These are phyloP conservation scores for Tilletiopsis washingtonensis DNA, from an alignment of 1,284 basidiomycete species.

Conservation along the genomic window DNA sequence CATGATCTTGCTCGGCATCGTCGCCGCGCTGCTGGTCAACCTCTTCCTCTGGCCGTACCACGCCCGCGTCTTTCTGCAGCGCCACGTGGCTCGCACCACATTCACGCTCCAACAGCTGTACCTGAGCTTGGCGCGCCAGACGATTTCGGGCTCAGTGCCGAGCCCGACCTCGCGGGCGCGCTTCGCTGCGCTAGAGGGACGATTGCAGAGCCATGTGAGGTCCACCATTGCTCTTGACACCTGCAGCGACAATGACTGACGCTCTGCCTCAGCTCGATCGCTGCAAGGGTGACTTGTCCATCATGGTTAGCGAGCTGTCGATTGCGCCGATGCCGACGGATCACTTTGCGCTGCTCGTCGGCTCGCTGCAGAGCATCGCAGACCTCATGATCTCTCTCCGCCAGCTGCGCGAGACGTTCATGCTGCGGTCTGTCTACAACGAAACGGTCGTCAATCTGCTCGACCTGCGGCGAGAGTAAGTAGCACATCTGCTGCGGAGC, in stretches of 20 bases:
- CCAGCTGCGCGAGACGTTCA: conserved; percentile 46
- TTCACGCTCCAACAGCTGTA: conserved; percentile 30
- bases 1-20: conserved; percentile 39
- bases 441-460: conserved; percentile 51
- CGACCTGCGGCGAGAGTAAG: conserved; percentile 50
- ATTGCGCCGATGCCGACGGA: conserved; percentile 50
- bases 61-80: conserved; percentile 29
- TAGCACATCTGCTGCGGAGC: too few relatives aligned
- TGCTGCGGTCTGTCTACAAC: conserved; percentile 39
- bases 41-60: conserved; percentile 39
- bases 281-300: conserved; percentile 46
- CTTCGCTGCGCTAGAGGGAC: conserved; percentile 34
- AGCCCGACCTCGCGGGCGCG: conserved; percentile 14
- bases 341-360: conserved; percentile 49
- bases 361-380: conserved; percentile 46
- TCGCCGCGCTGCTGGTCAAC: conserved; percentile 37
- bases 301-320: conserved; percentile 48
- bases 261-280: too few relatives aligned
- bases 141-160: conserved; percentile 20
- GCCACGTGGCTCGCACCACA: conserved; percentile 18
- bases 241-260: too few relatives aligned
- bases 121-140: conserved; percentile 34
- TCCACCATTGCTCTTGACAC: too few relatives aligned
- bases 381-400: conserved; percentile 49
- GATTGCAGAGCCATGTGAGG: conserved; percentile 41